Base-by-base conservation (phyloP, 805 yeast genomes). In the Nakazawaea populi region DNA sequence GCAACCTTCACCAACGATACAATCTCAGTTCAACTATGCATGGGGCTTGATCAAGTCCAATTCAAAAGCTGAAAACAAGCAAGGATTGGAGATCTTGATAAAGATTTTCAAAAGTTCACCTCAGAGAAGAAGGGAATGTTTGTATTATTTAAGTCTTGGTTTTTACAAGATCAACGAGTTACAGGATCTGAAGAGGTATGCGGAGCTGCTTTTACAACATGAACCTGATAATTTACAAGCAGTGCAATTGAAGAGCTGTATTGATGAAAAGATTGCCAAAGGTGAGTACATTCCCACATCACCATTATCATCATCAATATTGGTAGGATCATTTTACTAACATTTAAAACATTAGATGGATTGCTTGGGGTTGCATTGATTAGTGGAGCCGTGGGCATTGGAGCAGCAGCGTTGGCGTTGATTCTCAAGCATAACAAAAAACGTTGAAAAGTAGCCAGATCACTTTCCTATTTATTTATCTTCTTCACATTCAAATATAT, bases 161-260 rank as follows among this genome's bases (percentile, higher is more conserved):
- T 84, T 94, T 48, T 91, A 77, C 67, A 92, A 92, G 65, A 72
- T 89, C 6, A 95, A 96, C 9, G 97, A 94, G 61, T 90, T 84
- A 62, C 70, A 85, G 38, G 87, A 89, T 62, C 89, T 97, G 3
- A 81, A 94, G 59, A 72, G 92, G 56, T 94, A 92, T 65, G 80
- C 89, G 4, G 96, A 91, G 52, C 79, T 87, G 1, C 69, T 94
- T 56, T 72, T 88, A 41, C 72, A 74, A 43, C 82, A 83, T 56
- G 99, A 95, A 66, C 97, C 97, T 0, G 85, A 83, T 28, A 91
- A 90, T 64, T 65, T 73, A 31, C 97, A 94, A 66, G 95, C 91
- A 5, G 61, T 74, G 43, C 79, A 80, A 1, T 72, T 94, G 67
- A 81, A 87, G 58, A 76, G 79, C 52, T 84, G 85, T 61, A 87